Evolutionary conservation across 2,329 filamentous ascomycete species (phyloP).

Genomic region (Penicillium sp.): DNA sequence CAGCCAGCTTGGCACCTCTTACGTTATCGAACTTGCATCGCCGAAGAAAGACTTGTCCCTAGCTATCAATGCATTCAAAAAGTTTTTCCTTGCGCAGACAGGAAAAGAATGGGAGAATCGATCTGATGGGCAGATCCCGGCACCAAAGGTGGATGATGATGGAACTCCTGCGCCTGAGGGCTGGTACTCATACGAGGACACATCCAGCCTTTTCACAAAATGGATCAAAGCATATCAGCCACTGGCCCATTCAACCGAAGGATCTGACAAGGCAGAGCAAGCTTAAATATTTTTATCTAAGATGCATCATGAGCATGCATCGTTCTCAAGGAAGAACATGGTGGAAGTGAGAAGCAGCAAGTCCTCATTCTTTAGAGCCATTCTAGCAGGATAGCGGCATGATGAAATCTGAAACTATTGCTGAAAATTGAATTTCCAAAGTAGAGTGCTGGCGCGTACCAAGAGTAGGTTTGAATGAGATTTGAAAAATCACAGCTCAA

Average conservation of each 20-base stretch:
- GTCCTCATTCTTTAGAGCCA: no score
- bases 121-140: conserved; percentile 12
- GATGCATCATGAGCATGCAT: no score
- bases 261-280: no score
- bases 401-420: no score
- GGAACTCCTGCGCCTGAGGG: conserved; percentile 28
- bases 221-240: conserved; percentile 17
- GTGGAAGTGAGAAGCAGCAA: no score
- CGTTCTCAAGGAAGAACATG: no score
- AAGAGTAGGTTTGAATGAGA: no score
- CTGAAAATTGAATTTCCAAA: no score
- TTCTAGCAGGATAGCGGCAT: no score
- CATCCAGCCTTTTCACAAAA: conserved; percentile 19
- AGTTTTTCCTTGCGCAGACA: conserved; percentile 59
- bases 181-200: conserved; percentile 32
- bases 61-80: conserved; percentile 54
- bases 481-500: no score
- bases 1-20: conserved; percentile 30
- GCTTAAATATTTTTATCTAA: no score
- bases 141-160: conserved; percentile 23
- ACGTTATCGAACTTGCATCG: conserved; percentile 34
- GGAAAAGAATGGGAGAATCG: conserved; percentile 59
- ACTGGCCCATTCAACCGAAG: neutral
- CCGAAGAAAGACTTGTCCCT: conserved; percentile 29
- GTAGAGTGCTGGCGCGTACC: no score